phyloP scores from a whole-genome alignment of 2,329 filamentous ascomycete species.

The Metarhizium humberi region DNA sequence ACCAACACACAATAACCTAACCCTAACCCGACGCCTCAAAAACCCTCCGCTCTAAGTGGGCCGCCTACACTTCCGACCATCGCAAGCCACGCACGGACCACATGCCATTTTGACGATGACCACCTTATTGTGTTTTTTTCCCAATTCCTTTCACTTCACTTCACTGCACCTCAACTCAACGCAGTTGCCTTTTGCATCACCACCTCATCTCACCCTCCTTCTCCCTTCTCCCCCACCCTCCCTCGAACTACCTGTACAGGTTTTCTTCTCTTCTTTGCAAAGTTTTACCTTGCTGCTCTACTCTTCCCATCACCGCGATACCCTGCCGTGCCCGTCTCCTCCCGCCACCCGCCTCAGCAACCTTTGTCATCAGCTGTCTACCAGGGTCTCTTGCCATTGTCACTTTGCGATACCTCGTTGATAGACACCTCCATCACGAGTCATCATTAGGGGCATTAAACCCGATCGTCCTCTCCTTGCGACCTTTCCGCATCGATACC shows the following conservation, averaged over 20 bases:
- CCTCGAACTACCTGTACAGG: conserved; percentile 2
- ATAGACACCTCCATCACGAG: not conserved
- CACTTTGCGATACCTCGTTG: not conserved
- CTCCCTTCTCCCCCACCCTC: conserved; percentile 6
- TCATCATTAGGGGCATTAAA: not conserved
- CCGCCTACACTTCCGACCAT: conserved; percentile 7
- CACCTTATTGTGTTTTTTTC: conserved; percentile 8
- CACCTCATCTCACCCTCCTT: conserved; percentile 4
- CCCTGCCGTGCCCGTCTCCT: not conserved
- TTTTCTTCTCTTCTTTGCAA: conserved; percentile 6
- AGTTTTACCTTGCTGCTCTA: conserved; percentile 5
- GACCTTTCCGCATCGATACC: not conserved
- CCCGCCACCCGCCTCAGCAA: not conserved
- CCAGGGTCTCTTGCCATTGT: not conserved
- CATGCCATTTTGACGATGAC: conserved; percentile 9
- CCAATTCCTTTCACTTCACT: conserved; percentile 6
- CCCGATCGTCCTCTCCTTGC: not conserved
- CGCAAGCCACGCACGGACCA: conserved; percentile 10
- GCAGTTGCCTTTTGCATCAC: conserved; percentile 5
- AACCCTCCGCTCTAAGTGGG: not conserved
- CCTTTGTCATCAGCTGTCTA: conserved; percentile 10
- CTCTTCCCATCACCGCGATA: conserved; percentile 3
- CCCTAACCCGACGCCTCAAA: no score
- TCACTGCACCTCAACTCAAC: conserved; percentile 1
- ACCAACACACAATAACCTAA: no score